Percentiles rank a stretch among this genome's conserved stretches.
Evolutionary conservation across 441 rosid species (phyloP).

Genomic region (Euphorbia schlechtendalii): DNA sequence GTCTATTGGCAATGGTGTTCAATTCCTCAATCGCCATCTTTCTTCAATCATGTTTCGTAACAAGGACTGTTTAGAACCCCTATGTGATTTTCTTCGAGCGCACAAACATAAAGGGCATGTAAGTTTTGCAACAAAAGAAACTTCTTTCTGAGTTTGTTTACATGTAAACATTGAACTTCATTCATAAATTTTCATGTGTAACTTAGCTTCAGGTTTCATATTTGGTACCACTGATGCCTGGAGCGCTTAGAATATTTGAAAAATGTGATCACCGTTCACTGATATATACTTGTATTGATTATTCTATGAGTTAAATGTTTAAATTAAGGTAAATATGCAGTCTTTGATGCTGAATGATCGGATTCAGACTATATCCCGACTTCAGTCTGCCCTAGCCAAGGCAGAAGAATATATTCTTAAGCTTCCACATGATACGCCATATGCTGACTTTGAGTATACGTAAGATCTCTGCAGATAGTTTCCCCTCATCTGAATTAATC

Average conservation of each 20-base stretch:
- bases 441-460: constrained; percentile 64
- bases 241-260: background rate
- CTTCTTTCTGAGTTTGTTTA: background rate
- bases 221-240: background rate
- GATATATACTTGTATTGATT: constrained; percentile 2
- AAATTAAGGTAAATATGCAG: constrained; percentile 31
- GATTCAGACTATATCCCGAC: constrained; percentile 50
- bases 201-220: background rate
- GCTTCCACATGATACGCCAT: constrained; percentile 61
- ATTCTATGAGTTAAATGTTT: constrained; percentile 12
- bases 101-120: constrained; percentile 83
- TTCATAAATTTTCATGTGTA: background rate
- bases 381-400: constrained; percentile 59
- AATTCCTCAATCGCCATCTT: constrained; percentile 91
- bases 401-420: constrained; percentile 85
- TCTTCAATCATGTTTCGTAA: constrained; percentile 89
- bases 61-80: constrained; percentile 85
- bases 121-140: constrained; percentile 31
- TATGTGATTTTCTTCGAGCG: constrained; percentile 71
- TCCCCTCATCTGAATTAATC: background rate
- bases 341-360: constrained; percentile 93
- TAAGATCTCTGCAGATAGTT: constrained; percentile 20
- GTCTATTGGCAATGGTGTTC: constrained; percentile 95
- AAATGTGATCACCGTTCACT: background rate
- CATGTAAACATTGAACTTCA: background rate